These are phyloP conservation scores for Paraphaeosphaeria sporulosa DNA, from an alignment of 2,329 filamentous ascomycete species.

Conservation along the genomic window DNA sequence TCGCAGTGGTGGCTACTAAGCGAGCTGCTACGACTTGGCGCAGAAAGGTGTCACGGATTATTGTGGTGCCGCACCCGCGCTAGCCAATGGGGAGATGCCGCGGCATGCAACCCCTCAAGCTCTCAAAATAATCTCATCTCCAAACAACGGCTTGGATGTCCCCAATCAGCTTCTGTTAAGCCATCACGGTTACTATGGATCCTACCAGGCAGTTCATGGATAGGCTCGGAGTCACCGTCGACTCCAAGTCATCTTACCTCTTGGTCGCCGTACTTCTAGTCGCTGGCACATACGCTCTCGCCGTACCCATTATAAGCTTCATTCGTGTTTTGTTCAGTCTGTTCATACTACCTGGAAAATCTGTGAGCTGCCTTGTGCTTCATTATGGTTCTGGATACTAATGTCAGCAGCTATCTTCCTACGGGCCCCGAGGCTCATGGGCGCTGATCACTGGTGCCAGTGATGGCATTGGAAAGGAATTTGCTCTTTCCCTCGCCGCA, in stretches of 20 bases:
- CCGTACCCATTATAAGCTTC: conserved; percentile 53
- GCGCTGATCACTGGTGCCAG: conserved; percentile 94
- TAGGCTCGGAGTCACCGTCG: conserved; percentile 42
- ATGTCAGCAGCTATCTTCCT: conserved; percentile 73
- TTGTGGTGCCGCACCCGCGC: conserved; percentile 14
- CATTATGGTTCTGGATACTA: not conserved
- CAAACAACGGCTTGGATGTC: not conserved
- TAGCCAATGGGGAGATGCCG: conserved; percentile 14
- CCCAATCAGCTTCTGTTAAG: not conserved
- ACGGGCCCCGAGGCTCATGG: conserved; percentile 92
- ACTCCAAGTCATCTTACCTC: conserved; percentile 37
- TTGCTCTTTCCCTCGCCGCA: conserved; percentile 83
- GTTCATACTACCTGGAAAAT: conserved; percentile 58
- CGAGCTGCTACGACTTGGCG: not conserved
- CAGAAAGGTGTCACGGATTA: not conserved
- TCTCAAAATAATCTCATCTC: not conserved
- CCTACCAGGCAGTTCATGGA: conserved; percentile 29
- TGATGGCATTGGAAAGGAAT: conserved; percentile 97
- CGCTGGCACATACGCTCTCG: conserved; percentile 40
- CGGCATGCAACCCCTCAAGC: conserved; percentile 12
- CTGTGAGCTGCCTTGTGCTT: conserved; percentile 45
- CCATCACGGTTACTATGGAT: conserved; percentile 20
- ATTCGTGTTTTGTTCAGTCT: conserved; percentile 57
- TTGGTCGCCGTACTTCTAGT: conserved; percentile 39
- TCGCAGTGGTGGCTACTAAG: conserved; percentile 26